Base-by-base conservation (phyloP, 768 basidiomycete species). In the Asterophora parasitica region DNA sequence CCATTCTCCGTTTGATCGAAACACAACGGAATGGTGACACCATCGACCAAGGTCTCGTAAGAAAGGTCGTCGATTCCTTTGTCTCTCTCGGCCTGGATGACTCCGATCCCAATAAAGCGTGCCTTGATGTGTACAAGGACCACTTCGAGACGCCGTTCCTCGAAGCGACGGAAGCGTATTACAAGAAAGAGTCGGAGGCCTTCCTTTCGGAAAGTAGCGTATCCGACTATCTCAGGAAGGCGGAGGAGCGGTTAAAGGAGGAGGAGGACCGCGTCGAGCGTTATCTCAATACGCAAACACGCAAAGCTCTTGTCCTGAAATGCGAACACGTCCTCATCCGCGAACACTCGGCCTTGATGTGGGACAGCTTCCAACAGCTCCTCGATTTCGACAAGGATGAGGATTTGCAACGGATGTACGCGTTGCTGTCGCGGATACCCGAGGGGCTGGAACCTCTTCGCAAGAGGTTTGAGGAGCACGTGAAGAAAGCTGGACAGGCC, bases 261-360 rank as follows among this genome's bases (percentile, higher is more conserved):
- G 95, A 99, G 60, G 92, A 95, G 65, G 90, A 94, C 61, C 82
- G 95, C 17, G 92, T 97, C 16, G 94, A 96, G 62, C 78, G 91
- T 43, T 97, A 96, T 66, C 76, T 99, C 37, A 87, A 95, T 67
- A 85, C 86, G 6, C 83, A 83, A 49, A 96, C 95, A 15, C 80
- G 89, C 60, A 92, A 91, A 64, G 75, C 81, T 26, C 75, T 89
- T 51, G 76, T 88, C 64, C 77, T 67, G 61, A 85, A 82, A 69
- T 97, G 94, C 73, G 95, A 99, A 65, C 81, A 88, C 52, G 88
- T 91, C 20, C 83, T 99, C 54, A 93, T 99, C 58, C 80, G 86
- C 48, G 85, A 86, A 54, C 93, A 95, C 61, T 74, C 84, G 39
- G 78, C 82, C 50, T 67, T 84, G 36, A 87, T 99, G 83, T 89